Conservation (phyloP, 2,329 filamentous ascomycete genomes). For the Sarocladiaceae sp. region DNA sequence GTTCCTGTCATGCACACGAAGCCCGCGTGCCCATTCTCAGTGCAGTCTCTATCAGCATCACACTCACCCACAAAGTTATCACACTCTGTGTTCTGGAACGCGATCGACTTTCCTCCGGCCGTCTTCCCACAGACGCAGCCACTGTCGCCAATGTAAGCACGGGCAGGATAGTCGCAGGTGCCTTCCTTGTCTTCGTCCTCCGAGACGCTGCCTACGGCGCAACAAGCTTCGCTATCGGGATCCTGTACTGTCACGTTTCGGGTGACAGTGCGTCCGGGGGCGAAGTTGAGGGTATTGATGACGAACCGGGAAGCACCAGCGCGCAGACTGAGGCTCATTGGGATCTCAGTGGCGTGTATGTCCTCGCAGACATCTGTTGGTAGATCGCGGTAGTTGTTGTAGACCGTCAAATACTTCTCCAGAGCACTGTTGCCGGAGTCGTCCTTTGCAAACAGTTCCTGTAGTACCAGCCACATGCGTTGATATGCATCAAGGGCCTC, state of each 20-base stretch:
- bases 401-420: conserved; percentile 26
- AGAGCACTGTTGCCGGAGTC: conserved; percentile 19
- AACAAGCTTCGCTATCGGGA: conserved; percentile 27
- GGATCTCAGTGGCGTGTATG: conserved; percentile 25
- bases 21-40: conserved; percentile 13
- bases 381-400: conserved; percentile 24
- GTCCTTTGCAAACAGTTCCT: conserved; percentile 19
- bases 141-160: conserved; percentile 24
- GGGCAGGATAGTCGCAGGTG: conserved; percentile 25
- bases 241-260: conserved; percentile 30
- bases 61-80: conserved; percentile 24
- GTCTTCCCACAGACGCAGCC: conserved; percentile 31
- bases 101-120: conserved; percentile 19
- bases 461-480: conserved; percentile 5
- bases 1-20: conserved; percentile 30
- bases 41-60: conserved; percentile 23
- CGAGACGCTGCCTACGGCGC: conserved; percentile 22
- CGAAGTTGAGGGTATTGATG: conserved; percentile 25
- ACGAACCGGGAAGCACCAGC: conserved; percentile 25
- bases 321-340: conserved; percentile 27
- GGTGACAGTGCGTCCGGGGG: conserved; percentile 18
- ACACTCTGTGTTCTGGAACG: conserved; percentile 30
- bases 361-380: conserved; percentile 29
- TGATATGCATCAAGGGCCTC: conserved; percentile 11
- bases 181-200: conserved; percentile 12